Conservation (phyloP, 768 basidiomycete genomes). For the Trametes maxima region DNA sequence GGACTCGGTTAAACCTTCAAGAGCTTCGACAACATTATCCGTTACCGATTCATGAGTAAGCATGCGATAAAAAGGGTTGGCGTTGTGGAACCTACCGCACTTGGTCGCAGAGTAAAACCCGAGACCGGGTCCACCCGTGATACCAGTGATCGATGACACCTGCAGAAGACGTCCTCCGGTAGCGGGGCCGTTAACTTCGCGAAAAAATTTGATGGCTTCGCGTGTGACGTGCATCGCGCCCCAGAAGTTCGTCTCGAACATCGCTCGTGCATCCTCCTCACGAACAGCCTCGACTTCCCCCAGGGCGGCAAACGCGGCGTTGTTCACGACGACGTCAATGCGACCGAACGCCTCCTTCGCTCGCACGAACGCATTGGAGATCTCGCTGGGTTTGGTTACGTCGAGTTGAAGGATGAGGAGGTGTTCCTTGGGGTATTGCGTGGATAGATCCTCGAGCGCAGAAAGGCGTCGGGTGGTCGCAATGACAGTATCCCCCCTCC, state of each 20-base stretch:
- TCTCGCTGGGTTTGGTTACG: slow-evolving; percentile 37
- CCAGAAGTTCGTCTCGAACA: slow-evolving; percentile 41
- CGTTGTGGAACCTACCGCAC: slow-evolving; percentile 13
- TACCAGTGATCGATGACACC: slow-evolving; percentile 37
- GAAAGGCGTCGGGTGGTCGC: slow-evolving; percentile 46
- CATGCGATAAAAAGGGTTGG: too few relatives aligned
- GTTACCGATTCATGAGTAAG: too few relatives aligned
- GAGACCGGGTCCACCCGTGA: slow-evolving; percentile 21
- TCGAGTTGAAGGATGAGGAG: slow-evolving; percentile 45
- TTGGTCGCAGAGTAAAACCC: slow-evolving; percentile 31
- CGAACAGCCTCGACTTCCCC: slow-evolving; percentile 42
- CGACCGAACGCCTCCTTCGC: slow-evolving; percentile 42
- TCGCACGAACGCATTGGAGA: slow-evolving; percentile 39
- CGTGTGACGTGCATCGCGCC: slow-evolving; percentile 21
- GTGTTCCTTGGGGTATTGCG: slow-evolving; percentile 32
- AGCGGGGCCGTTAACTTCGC: slow-evolving; percentile 27
- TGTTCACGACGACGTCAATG: slow-evolving; percentile 50
- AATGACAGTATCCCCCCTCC: slow-evolving; percentile 43
- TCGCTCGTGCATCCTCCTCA: slow-evolving; percentile 32
- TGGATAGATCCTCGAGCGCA: not conserved
- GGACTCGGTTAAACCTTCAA: slow-evolving; percentile 42
- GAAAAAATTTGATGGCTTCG: slow-evolving; percentile 34
- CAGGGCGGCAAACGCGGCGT: slow-evolving; percentile 39
- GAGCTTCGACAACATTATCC: slow-evolving; percentile 2
- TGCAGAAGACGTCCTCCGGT: slow-evolving; percentile 41